A percentile compares a stretch with the other conserved stretches of the same genome.
phyloP scores from a whole-genome alignment of 139 green algal species.

The Chara braunii region DNA sequence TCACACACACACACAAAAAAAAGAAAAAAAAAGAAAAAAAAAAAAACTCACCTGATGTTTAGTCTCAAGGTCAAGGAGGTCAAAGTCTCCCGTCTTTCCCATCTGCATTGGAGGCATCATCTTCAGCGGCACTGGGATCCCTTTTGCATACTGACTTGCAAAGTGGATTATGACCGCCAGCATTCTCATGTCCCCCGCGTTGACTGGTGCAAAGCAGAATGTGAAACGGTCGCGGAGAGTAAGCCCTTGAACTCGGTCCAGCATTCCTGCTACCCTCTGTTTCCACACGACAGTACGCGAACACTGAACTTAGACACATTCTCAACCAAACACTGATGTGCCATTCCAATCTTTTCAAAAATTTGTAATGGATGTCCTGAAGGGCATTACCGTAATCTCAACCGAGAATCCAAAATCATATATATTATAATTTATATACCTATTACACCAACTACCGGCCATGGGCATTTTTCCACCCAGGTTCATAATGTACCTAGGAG shows the following conservation, averaged over 20 bases:
- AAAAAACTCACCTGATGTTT: constrained; percentile 24
- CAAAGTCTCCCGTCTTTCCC: too few species aligned
- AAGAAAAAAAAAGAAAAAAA: too few species aligned
- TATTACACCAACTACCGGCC: too few species aligned
- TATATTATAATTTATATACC: too few species aligned
- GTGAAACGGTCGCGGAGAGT: constrained; percentile 31
- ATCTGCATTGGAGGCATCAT: too few species aligned
- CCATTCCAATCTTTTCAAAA: too few species aligned
- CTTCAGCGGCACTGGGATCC: constrained; percentile 9
- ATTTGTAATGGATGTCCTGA: too few species aligned
- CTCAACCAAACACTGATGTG: neutral
- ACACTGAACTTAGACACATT: neutral
- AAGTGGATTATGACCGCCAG: constrained; percentile 26
- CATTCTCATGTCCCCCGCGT: constrained; percentile 11
- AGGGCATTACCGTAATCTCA: too few species aligned
- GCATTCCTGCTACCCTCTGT: constrained; percentile 24
- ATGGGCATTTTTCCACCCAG: too few species aligned
- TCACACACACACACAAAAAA: too few species aligned
- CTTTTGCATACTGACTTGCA: constrained; percentile 5
- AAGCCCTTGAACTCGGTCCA: constrained; percentile 29
- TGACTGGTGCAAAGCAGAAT: constrained; percentile 34
- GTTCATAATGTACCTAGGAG: too few species aligned
- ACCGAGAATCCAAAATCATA: too few species aligned
- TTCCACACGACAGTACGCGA: neutral
- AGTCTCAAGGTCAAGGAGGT: constrained; percentile 27